Evolutionary conservation across 2,329 filamentous ascomycete genomes (phyloP), one percentile per base, ranked within the genome.

Genomic region (Coniochaeta pulveracea): DNA sequence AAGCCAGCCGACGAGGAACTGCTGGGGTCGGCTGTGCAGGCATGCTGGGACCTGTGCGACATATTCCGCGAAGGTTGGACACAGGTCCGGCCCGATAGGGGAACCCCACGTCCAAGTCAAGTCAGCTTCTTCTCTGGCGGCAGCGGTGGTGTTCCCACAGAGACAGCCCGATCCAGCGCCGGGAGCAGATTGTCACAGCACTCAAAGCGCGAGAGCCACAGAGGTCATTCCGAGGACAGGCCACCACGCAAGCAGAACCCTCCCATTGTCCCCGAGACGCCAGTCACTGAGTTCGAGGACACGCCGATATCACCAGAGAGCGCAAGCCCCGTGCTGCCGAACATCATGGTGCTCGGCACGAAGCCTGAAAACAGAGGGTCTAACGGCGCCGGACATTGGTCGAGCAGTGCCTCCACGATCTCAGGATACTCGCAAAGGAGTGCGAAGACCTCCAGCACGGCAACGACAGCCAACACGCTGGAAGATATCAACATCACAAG

Each of bases 261-360:
- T 12, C 58, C 55, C 3, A 58, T 60, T 2, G 69, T 78, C 4
- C 88, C 88, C 1, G 89, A 96, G 58, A 96, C 88, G 0, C 88
- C 88, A 0, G 89, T 89, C 1, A 96, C 88, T 4, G 86, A 95
- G 44, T 95, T 95, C 46, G 89, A 95, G 53, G 88, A 96, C 50
- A 85, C 81, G 0, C 79, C 84, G 4, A 73, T 85, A 26, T 93
- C 86, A 0, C 81, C 82, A 0, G 84, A 89, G 36, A 83, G 83
- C 43, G 74, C 79, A 27, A 80, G 72, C 6, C 73, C 79, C 1
- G 78, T 76, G 24, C 72, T 86, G 35, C 88, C 85, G 5, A 93
- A 94, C 48, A 94, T 95, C 44, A 68, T 94, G 33, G 79, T 95
- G 0, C 69, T 94, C 1, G 85, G 85, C 3, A 81, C 85, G 4